phyloP scores from a whole-genome alignment of 176 grass and related monocot genomes.

The Lolium multiflorum region DNA sequence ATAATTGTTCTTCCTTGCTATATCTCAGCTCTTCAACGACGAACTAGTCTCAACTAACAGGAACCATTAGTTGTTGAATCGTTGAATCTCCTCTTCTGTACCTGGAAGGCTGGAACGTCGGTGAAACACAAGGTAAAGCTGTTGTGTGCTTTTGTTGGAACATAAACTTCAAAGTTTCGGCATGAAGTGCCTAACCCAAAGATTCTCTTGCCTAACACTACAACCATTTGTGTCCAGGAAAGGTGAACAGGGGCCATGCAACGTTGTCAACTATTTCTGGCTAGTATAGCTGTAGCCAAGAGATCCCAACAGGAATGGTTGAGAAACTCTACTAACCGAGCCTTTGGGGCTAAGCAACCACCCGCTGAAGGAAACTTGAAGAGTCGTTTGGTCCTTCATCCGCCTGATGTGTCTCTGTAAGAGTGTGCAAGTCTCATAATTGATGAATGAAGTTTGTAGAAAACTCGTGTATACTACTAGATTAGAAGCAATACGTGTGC shows the following conservation, averaged over 20 bases:
- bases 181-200: constrained; percentile 52
- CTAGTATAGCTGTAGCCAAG: constrained; percentile 28
- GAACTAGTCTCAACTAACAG: background rate
- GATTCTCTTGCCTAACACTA: constrained; percentile 57
- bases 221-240: constrained; percentile 31
- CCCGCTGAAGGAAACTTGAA: constrained; percentile 34
- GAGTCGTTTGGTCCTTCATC: background rate
- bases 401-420: background rate
- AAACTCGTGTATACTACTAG: background rate
- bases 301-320: constrained; percentile 30
- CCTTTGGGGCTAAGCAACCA: constrained; percentile 57
- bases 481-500: background rate
- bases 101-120: background rate
- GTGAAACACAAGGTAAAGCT: constrained; percentile 1
- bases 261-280: constrained; percentile 43
- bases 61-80: background rate
- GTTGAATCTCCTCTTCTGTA: background rate
- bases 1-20: background rate
- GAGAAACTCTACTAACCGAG: constrained; percentile 21
- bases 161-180: constrained; percentile 27
- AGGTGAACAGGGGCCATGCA: background rate
- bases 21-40: background rate
- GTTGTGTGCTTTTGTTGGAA: constrained; percentile 12
- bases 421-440: background rate
- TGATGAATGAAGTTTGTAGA: background rate